These are phyloP conservation scores for Chloranthus sessilifolius DNA, from an alignment of 164 flowering plant species.

Conservation along the genomic window DNA sequence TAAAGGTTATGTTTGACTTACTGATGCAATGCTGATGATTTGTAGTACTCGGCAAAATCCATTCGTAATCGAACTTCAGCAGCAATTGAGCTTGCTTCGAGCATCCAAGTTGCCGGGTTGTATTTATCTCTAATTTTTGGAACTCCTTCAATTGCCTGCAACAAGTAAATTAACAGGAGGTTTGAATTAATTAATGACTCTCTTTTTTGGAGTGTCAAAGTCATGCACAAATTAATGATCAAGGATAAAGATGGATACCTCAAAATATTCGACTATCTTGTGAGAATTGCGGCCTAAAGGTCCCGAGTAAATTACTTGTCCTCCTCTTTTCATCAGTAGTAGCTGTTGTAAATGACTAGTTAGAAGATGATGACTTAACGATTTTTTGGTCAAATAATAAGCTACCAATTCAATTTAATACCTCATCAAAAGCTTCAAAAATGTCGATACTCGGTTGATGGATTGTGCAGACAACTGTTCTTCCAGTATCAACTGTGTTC, in stretches of 20 bases:
- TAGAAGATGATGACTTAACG: too few species aligned
- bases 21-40: constrained; percentile 67
- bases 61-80: constrained; percentile 65
- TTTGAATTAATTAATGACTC: not conserved
- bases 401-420: too few species aligned
- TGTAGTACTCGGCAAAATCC: constrained; percentile 82
- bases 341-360: constrained; percentile 28
- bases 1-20: too few species aligned
- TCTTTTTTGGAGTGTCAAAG: too few species aligned
- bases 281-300: constrained; percentile 76
- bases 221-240: not conserved
- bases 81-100: constrained; percentile 82
- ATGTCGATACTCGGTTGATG: constrained; percentile 99
- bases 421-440: constrained; percentile 98
- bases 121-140: constrained; percentile 70
- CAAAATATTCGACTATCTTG: constrained; percentile 72
- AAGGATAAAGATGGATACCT: constrained; percentile 35
- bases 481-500: constrained; percentile 97
- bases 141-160: constrained; percentile 70
- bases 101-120: constrained; percentile 99
- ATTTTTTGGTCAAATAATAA: too few species aligned
- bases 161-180: not conserved
- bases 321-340: constrained; percentile 89
- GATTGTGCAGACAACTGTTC: constrained; percentile 98
- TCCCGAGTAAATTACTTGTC: constrained; percentile 86